Evolutionary conservation across 2,329 filamentous ascomycete species (phyloP).

Genomic region (Coniochaeta prunicola): DNA sequence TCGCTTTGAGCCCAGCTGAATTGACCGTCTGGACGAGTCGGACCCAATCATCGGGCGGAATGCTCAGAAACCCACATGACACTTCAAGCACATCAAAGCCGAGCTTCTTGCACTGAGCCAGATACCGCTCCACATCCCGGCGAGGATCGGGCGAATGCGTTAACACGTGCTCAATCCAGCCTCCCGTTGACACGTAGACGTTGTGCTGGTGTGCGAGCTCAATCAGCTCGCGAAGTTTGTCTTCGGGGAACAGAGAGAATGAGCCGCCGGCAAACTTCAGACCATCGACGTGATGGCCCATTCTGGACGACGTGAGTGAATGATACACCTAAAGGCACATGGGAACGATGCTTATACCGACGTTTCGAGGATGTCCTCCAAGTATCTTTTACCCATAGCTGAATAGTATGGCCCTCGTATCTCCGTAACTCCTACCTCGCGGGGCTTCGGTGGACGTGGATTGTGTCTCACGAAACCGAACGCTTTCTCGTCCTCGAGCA

Average conservation of each 20-base stretch:
- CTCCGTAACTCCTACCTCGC: slow-evolving; percentile 42
- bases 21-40: slow-evolving; percentile 39
- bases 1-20: slow-evolving; percentile 38
- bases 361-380: slow-evolving; percentile 46
- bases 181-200: slow-evolving; percentile 47
- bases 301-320: slow-evolving; percentile 20
- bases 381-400: slow-evolving; percentile 43
- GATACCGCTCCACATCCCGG: slow-evolving; percentile 41
- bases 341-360: slow-evolving; percentile 13
- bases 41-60: slow-evolving; percentile 46
- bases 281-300: slow-evolving; percentile 46
- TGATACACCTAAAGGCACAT: not conserved
- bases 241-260: slow-evolving; percentile 42
- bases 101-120: slow-evolving; percentile 42
- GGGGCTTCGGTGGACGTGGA: slow-evolving; percentile 37
- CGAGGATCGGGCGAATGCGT: slow-evolving; percentile 33
- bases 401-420: slow-evolving; percentile 50
- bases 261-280: slow-evolving; percentile 48
- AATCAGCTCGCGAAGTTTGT: slow-evolving; percentile 34
- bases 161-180: slow-evolving; percentile 47
- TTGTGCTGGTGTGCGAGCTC: slow-evolving; percentile 39
- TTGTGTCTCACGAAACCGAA: slow-evolving; percentile 46
- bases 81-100: slow-evolving; percentile 48
- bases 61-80: slow-evolving; percentile 44
- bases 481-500: slow-evolving; percentile 41